Evolutionary conservation across 768 basidiomycete genomes (phyloP).

Genomic region (Termitomyces eurrhizus): DNA sequence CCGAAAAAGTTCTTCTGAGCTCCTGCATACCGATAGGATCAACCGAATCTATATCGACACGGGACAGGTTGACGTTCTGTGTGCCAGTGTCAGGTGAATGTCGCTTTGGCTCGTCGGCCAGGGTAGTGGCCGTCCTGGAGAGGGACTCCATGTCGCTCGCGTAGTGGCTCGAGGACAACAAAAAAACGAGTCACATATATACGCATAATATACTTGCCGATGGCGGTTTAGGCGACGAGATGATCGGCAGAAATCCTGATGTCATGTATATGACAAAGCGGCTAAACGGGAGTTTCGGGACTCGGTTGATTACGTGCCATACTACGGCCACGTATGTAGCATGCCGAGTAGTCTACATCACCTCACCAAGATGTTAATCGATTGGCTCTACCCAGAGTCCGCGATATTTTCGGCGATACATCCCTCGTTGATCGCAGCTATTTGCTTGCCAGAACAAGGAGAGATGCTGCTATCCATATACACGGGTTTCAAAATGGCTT

Average conservation of each 20-base stretch:
- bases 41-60: conserved; percentile 39
- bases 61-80: conserved; percentile 18
- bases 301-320: background rate
- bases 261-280: background rate
- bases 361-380: background rate
- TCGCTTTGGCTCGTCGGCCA: conserved; percentile 1
- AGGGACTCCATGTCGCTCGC: conserved; percentile 8
- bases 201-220: background rate
- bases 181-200: background rate
- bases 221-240: background rate
- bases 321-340: too few species aligned
- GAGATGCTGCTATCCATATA: too few species aligned
- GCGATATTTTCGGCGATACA: too few species aligned
- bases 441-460: too few species aligned
- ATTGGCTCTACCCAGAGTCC: too few species aligned
- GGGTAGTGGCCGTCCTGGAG: conserved; percentile 9
- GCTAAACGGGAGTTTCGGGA: background rate
- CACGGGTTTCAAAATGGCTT: too few species aligned
- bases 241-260: background rate
- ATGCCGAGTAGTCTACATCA: background rate
- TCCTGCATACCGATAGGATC: conserved; percentile 39
- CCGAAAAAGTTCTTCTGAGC: conserved; percentile 21
- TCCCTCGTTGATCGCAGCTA: too few species aligned
- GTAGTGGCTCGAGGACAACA: background rate
- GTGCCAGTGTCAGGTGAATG: background rate